Evolutionary conservation across 1,284 basidiomycete species (phyloP).

Genomic region (Somion occarium): DNA sequence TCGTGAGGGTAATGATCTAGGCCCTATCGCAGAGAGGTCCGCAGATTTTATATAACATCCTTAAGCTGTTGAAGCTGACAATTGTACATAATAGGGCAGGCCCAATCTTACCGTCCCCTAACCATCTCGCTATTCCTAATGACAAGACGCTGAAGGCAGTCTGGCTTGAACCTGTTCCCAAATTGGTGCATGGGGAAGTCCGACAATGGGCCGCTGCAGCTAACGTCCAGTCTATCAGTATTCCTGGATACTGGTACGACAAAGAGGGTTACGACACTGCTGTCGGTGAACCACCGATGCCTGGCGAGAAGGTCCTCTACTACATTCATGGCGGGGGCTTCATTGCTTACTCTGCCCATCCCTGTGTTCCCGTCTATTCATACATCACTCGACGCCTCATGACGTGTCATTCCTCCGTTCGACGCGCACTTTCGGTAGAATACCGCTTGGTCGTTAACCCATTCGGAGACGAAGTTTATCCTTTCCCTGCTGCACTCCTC

Average conservation of each 20-base stretch:
- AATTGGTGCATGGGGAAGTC: conserved; percentile 12
- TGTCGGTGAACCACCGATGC: conserved; percentile 19
- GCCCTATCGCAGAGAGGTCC: not conserved
- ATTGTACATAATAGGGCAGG: no score
- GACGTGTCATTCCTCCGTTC: conserved; percentile 16
- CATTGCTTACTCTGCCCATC: conserved; percentile 14
- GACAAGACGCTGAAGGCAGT: conserved; percentile 6
- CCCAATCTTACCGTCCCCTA: not conserved
- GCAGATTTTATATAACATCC: no score
- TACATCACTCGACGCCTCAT: conserved; percentile 26
- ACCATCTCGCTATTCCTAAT: conserved; percentile 4
- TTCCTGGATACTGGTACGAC: conserved; percentile 37
- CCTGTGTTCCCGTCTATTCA: conserved; percentile 18
- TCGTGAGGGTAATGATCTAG: not conserved
- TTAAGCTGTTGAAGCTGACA: no score
- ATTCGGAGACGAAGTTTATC: conserved; percentile 21
- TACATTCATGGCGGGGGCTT: conserved; percentile 27
- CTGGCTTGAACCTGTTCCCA: conserved; percentile 7
- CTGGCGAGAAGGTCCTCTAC: conserved; percentile 32
- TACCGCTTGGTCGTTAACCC: conserved; percentile 33
- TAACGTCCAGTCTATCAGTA: conserved; percentile 23
- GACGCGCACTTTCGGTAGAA: conserved; percentile 35
- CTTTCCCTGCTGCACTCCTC: conserved; percentile 52
- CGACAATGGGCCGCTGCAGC: conserved; percentile 19
- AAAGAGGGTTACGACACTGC: conserved; percentile 13